These are phyloP conservation scores for Amanita subjunquillea DNA, from an alignment of 768 basidiomycete genomes.

Conservation along the genomic window DNA sequence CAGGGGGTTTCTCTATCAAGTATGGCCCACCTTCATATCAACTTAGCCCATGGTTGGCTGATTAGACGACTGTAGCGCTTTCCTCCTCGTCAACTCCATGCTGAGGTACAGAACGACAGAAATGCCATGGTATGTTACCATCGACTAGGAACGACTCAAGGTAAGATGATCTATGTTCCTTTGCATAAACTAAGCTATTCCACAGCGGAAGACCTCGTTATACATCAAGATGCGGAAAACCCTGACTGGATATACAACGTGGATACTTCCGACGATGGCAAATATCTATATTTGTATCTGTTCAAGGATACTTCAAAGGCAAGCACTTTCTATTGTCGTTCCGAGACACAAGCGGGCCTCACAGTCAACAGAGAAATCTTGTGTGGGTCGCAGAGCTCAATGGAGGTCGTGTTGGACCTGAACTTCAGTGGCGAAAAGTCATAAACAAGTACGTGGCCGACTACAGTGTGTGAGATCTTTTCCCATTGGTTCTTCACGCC, in stretches of 20 bases:
- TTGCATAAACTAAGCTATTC: background rate
- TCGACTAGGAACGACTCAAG: background rate
- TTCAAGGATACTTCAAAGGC: background rate
- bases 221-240: background rate
- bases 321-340: background rate
- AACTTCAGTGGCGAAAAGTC: background rate
- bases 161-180: background rate
- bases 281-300: background rate
- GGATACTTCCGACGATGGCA: background rate
- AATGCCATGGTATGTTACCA: background rate
- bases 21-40: background rate
- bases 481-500: background rate
- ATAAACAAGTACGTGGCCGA: background rate
- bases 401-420: background rate
- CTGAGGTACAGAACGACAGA: background rate
- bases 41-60: background rate
- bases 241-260: background rate
- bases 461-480: background rate
- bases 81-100: background rate
- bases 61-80: background rate
- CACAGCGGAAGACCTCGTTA: background rate
- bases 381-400: background rate
- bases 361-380: background rate
- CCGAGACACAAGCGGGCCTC: background rate
- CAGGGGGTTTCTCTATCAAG: background rate